Conservation (phyloP, 257 asterid species). For the Linaria vulgaris region DNA sequence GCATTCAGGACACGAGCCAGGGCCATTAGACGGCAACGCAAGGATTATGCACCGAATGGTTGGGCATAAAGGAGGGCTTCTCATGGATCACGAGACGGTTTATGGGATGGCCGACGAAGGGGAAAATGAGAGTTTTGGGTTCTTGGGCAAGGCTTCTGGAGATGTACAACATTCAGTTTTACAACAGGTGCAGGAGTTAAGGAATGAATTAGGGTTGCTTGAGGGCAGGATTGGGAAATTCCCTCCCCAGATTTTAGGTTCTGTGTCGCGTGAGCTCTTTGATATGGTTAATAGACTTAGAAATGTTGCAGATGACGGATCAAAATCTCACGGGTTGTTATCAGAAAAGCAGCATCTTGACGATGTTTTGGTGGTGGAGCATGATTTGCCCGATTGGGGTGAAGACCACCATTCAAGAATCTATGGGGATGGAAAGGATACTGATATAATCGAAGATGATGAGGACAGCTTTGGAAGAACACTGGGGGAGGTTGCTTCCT, state of each 20-base stretch:
- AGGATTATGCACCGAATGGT: conserved; percentile 94
- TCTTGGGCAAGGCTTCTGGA: conserved; percentile 58
- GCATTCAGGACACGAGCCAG: conserved; percentile 96
- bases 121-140: conserved; percentile 70
- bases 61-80: conserved; percentile 82
- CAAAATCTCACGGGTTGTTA: conserved; percentile 55
- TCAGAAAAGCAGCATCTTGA: conserved; percentile 74
- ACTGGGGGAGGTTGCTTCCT: conserved; percentile 94
- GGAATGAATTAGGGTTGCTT: conserved; percentile 73
- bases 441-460: conserved; percentile 85
- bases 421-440: conserved; percentile 76
- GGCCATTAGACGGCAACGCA: conserved; percentile 93
- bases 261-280: conserved; percentile 75
- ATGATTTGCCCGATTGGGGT: conserved; percentile 94
- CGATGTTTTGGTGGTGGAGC: conserved; percentile 89
- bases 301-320: conserved; percentile 72
- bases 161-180: conserved; percentile 62
- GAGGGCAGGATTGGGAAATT: conserved; percentile 74
- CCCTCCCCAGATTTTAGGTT: conserved; percentile 55
- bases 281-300: conserved; percentile 65
- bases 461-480: conserved; percentile 97
- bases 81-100: conserved; percentile 77
- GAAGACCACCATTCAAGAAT: conserved; percentile 74
- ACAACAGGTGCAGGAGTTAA: conserved; percentile 79
- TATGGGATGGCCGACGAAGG: conserved; percentile 80